A percentile compares a stretch with the other conserved stretches of the same genome.
Evolutionary conservation across 371 early-diverging fungal species (phyloP).

Genomic region (Nematocida parisii): DNA sequence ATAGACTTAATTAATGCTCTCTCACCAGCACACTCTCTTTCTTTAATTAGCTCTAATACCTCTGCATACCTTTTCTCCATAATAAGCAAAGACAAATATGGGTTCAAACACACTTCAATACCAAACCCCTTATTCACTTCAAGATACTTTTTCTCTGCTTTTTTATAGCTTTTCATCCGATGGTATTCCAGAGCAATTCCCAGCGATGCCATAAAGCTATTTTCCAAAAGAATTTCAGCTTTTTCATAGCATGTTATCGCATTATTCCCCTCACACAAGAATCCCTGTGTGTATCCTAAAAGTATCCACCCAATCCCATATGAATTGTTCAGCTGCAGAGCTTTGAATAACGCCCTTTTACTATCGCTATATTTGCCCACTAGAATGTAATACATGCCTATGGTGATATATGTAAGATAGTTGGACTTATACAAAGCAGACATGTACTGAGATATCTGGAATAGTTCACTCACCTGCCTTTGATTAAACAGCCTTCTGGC

Average conservation of each 20-base stretch:
- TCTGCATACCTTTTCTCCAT: conserved; percentile 24
- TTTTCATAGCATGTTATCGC: conserved; percentile 52
- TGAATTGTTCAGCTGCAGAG: conserved; percentile 38
- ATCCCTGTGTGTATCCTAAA: conserved; percentile 40
- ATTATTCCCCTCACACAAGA: conserved; percentile 46
- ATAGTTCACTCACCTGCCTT: conserved; percentile 22
- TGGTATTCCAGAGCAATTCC: conserved; percentile 56
- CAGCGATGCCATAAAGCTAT: conserved; percentile 7
- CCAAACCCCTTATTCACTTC: conserved; percentile 32
- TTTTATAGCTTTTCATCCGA: conserved; percentile 48
- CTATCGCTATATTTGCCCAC: conserved; percentile 19
- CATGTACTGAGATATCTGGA: conserved; percentile 54
- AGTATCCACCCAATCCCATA: conserved; percentile 41
- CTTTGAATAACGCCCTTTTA: conserved; percentile 41
- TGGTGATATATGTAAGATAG: conserved; percentile 26
- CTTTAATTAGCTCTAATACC: conserved; percentile 13
- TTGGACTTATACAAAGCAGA: conserved; percentile 31
- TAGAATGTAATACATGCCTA: conserved; percentile 54
- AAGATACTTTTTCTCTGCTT: conserved; percentile 53
- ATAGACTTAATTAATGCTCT: conserved; percentile 26
- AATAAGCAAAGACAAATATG: conserved; percentile 41
- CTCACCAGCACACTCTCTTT: background rate
- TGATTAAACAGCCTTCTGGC: conserved; percentile 39
- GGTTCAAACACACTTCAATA: conserved; percentile 25
- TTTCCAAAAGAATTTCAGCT: conserved; percentile 44